Evolutionary conservation across 495 filamentous ascomycete species (phyloP).

Genomic region (Neurospora cerealis): DNA sequence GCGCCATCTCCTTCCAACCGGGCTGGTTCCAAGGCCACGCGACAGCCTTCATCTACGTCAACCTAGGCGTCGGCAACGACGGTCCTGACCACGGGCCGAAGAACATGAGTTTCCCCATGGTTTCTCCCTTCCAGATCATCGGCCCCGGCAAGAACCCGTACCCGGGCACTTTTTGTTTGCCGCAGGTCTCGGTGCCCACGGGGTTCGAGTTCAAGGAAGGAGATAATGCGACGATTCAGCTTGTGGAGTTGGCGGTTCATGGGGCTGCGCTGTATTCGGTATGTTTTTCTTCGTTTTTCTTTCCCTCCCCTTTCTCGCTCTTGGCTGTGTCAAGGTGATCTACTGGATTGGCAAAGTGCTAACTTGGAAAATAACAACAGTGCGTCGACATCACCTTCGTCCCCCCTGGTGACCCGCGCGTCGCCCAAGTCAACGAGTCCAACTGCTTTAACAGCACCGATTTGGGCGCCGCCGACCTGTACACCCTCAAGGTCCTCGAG

Average conservation of each 20-base stretch:
- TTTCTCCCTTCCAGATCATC: constrained; percentile 73
- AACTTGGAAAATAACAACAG: constrained; percentile 32
- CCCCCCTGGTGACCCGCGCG: constrained; percentile 52
- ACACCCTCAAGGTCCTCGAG: constrained; percentile 42
- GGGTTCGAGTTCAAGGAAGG: constrained; percentile 63
- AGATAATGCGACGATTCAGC: constrained; percentile 88
- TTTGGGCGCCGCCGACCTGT: constrained; percentile 66
- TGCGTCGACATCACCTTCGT: constrained; percentile 83
- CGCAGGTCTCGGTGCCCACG: constrained; percentile 77
- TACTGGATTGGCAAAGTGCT: constrained; percentile 2
- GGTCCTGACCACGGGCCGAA: constrained; percentile 46
- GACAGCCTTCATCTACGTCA: constrained; percentile 83
- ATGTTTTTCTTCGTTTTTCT: too few species aligned
- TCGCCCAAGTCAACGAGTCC: constrained; percentile 57
- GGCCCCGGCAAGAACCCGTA: constrained; percentile 77
- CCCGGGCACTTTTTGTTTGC: constrained; percentile 78
- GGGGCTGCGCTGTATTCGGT: constrained; percentile 89
- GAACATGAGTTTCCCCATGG: constrained; percentile 86
- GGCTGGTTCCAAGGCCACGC: constrained; percentile 91
- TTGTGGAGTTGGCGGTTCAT: constrained; percentile 82
- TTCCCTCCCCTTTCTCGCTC: background rate
- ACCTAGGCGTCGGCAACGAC: constrained; percentile 75
- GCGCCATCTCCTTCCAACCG: constrained; percentile 78
- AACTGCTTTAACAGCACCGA: constrained; percentile 81
- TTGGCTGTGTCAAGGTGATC: too few species aligned